Evolutionary conservation across 331 rosid species (phyloP).

Genomic region (Rhamnella rubrinervis): DNA sequence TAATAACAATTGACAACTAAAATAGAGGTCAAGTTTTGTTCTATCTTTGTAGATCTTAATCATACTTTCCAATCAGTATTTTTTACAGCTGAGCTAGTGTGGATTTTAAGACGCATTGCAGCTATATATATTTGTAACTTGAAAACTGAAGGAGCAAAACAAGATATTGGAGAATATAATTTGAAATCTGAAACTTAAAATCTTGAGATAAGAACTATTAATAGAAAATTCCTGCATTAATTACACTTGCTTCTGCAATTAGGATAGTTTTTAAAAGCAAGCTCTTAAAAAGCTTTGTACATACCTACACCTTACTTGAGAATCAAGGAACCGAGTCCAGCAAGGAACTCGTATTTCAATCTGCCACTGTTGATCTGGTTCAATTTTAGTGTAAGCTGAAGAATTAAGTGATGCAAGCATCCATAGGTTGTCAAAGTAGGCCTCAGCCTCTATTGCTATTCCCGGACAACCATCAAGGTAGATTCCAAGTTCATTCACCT

Average conservation of each 20-base stretch:
- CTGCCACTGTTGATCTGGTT: conserved; percentile 86
- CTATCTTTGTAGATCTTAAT: too few species aligned
- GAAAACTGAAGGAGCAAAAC: too few species aligned
- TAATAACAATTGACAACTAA: too few species aligned
- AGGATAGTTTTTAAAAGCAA: background rate
- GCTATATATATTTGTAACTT: too few species aligned
- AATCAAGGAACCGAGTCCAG: conserved; percentile 80
- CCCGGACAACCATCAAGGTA: conserved; percentile 69
- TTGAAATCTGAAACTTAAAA: too few species aligned
- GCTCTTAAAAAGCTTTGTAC: conserved; percentile 20
- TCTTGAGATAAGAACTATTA: too few species aligned
- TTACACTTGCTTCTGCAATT: background rate
- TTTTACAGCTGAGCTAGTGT: too few species aligned
- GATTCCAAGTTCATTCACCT: conserved; percentile 49
- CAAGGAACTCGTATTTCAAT: conserved; percentile 79
- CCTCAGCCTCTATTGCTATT: conserved; percentile 62
- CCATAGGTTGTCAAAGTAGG: conserved; percentile 82
- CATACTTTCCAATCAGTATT: too few species aligned
- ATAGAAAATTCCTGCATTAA: too few species aligned
- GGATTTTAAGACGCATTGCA: too few species aligned
- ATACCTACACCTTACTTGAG: conserved; percentile 67
- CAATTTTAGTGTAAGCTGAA: conserved; percentile 57
- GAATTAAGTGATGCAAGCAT: conserved; percentile 56
- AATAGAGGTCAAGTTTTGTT: too few species aligned
- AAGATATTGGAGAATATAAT: too few species aligned